Percentiles rank a stretch among this genome's conserved stretches.
Evolutionary conservation across 1,284 basidiomycete species (phyloP).

Genomic region (Thecaphora frezii): DNA sequence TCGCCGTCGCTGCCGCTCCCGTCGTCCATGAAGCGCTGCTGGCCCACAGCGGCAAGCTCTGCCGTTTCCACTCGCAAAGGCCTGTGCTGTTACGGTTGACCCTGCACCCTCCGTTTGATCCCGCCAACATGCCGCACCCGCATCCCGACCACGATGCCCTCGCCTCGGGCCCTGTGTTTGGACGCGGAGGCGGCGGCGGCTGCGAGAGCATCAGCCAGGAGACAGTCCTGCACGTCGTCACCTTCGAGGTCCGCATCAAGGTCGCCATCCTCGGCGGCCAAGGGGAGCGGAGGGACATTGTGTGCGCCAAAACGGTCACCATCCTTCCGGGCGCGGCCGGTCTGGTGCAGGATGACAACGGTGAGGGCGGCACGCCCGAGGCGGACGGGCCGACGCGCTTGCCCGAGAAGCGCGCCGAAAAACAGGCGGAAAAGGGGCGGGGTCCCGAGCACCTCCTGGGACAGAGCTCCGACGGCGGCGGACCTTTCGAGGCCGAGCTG

Average conservation of each 20-base stretch:
- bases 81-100: slow-evolving; percentile 45
- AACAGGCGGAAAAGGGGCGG: slow-evolving; percentile 12
- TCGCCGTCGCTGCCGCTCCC: background rate
- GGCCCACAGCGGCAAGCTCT: slow-evolving; percentile 52
- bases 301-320: slow-evolving; percentile 28
- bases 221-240: slow-evolving; percentile 52
- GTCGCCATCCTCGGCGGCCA: slow-evolving; percentile 33
- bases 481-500: slow-evolving; percentile 2
- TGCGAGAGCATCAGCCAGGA: slow-evolving; percentile 57
- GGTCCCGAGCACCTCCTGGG: too few relatives aligned
- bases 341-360: slow-evolving; percentile 9
- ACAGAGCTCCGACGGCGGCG: background rate
- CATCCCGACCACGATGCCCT: slow-evolving; percentile 54
- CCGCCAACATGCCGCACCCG: slow-evolving; percentile 49
- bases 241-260: slow-evolving; percentile 49
- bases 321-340: slow-evolving; percentile 52
- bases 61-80: slow-evolving; percentile 48
- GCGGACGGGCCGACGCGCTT: background rate
- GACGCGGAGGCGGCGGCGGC: slow-evolving; percentile 44
- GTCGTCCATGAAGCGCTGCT: slow-evolving; percentile 40
- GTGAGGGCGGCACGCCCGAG: background rate
- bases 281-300: slow-evolving; percentile 41
- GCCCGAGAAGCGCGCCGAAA: slow-evolving; percentile 13
- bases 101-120: slow-evolving; percentile 51
- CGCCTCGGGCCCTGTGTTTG: slow-evolving; percentile 36